Base-by-base conservation (phyloP, 2,329 filamentous ascomycete species). In the Pleurostoma richardsiae region DNA sequence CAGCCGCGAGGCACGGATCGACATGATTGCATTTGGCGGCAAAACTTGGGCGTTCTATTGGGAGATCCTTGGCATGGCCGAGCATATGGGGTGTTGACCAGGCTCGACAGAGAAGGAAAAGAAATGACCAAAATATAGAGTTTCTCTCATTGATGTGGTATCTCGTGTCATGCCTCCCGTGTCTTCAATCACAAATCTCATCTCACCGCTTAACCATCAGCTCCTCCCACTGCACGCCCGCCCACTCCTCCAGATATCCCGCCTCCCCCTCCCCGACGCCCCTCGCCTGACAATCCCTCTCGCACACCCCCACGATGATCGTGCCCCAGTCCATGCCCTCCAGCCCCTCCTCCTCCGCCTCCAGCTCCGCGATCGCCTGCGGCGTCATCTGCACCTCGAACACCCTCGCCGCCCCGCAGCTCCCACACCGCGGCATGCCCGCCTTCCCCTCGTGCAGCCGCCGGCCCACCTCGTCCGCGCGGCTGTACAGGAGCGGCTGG, bases 281-380 rank as follows among this genome's bases (percentile, higher is more conserved):
- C 5, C 65, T 65, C 11, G 82, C 80, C 57, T 77, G 74, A 62
- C 94, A 97, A 64, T 97, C 89, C 60, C 70, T 80, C 54, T 78
- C 81, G 64, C 94, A 99, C 6, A 95, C 90, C 0, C 83, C 90
- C 36, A 97, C 73, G 48, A 99, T 82, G 6, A 99, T 79, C 1
- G 90, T 97, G 0, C 92, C 92, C 94, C 94, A 99, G 59, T 99
- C 94, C 94, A 99, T 99, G 0, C 91, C 94, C 72, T 95, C 77
- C 26, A 85, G 59, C 38, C 79, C 80, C 55, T 83, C 64, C 47
- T 86, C 83, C 39, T 91, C 87, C 2, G 79, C 83, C 71, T 97
- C 94, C 45, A 97, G 72, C 72, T 95, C 87, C 30, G 83, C 82
- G 58, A 99, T 99, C 3, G 90, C 85, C 62, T 95, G 87, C 39